phyloP scores from a whole-genome alignment of 169 alveolate genomes.

The Cryptosporidium andersoni region DNA sequence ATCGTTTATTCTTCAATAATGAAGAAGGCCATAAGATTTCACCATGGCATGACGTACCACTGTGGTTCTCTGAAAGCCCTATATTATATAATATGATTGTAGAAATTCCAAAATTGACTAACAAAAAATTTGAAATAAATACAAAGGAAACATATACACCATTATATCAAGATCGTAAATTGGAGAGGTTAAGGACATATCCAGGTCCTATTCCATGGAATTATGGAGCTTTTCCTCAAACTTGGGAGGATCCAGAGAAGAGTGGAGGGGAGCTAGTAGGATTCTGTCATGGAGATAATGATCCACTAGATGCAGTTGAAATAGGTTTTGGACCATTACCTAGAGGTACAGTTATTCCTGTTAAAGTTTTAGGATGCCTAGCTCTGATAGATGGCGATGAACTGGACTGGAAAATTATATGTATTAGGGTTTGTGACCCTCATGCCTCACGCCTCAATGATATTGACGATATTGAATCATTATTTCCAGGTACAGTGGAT shows the following conservation, averaged over 20 bases:
- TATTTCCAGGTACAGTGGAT: slow-evolving; percentile 78
- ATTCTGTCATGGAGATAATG: slow-evolving; percentile 87
- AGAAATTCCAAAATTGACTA: slow-evolving; percentile 78
- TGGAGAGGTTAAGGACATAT: slow-evolving; percentile 77
- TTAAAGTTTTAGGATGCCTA: slow-evolving; percentile 86
- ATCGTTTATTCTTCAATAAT: slow-evolving; percentile 42
- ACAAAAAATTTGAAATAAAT: slow-evolving; percentile 78
- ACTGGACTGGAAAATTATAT: slow-evolving; percentile 90
- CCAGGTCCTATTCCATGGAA: slow-evolving; percentile 88
- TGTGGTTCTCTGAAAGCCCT: slow-evolving; percentile 71
- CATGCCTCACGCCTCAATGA: slow-evolving; percentile 76
- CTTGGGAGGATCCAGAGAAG: slow-evolving; percentile 91
- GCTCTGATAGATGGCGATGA: slow-evolving; percentile 91
- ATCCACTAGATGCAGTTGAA: slow-evolving; percentile 92
- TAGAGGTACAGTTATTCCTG: slow-evolving; percentile 59
- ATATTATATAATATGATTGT: slow-evolving; percentile 75
- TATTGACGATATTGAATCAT: slow-evolving; percentile 75
- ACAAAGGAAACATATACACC: slow-evolving; percentile 76
- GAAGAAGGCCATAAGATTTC: slow-evolving; percentile 68
- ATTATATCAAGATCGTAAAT: slow-evolving; percentile 76
- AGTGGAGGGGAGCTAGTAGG: slow-evolving; percentile 55
- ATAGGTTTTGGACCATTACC: slow-evolving; percentile 78
- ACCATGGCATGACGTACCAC: slow-evolving; percentile 73
- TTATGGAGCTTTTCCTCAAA: slow-evolving; percentile 92
- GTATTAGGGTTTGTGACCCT: slow-evolving; percentile 78